Percentiles rank a stretch among this genome's conserved stretches.
phyloP scores from a whole-genome alignment of 2,329 filamentous ascomycete species.

The Venturia asperata region DNA sequence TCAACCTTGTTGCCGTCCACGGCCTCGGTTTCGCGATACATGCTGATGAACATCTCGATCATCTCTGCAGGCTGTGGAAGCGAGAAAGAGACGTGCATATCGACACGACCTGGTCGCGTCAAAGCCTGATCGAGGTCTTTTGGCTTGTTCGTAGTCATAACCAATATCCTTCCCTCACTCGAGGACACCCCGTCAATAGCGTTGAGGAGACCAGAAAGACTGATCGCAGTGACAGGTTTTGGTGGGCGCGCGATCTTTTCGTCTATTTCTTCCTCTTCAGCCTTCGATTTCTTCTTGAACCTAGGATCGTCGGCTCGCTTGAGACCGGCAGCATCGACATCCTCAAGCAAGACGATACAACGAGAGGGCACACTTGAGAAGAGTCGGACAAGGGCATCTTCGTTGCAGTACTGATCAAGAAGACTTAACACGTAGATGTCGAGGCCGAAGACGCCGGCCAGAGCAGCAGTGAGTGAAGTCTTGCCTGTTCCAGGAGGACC shows the following conservation, averaged over 20 bases:
- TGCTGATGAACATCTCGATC: conserved; percentile 16
- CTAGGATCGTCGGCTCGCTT: conserved; percentile 13
- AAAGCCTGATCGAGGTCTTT: conserved; percentile 26
- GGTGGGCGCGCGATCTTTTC: not conserved
- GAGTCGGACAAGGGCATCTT: conserved; percentile 50
- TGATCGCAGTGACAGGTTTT: conserved; percentile 13
- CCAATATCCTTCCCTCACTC: conserved; percentile 25
- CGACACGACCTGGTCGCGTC: conserved; percentile 25
- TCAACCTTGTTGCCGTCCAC: conserved; percentile 16
- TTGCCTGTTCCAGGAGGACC: conserved; percentile 78
- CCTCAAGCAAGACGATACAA: conserved; percentile 30
- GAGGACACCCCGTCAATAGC: conserved; percentile 25
- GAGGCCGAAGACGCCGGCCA: conserved; percentile 43
- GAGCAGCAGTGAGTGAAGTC: conserved; percentile 48
- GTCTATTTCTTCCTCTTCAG: not conserved
- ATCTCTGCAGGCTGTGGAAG: conserved; percentile 4
- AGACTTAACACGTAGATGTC: conserved; percentile 39
- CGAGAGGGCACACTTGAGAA: conserved; percentile 61
- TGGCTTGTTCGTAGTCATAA: conserved; percentile 28
- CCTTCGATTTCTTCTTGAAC: not conserved
- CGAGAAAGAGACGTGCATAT: conserved; percentile 21
- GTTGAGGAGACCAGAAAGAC: conserved; percentile 25
- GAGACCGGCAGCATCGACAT: conserved; percentile 19
- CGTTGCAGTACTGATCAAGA: conserved; percentile 59
- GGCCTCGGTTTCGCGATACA: conserved; percentile 20